phyloP scores from a whole-genome alignment of 495 filamentous ascomycete genomes.

The Aspergillus kassunensis region DNA sequence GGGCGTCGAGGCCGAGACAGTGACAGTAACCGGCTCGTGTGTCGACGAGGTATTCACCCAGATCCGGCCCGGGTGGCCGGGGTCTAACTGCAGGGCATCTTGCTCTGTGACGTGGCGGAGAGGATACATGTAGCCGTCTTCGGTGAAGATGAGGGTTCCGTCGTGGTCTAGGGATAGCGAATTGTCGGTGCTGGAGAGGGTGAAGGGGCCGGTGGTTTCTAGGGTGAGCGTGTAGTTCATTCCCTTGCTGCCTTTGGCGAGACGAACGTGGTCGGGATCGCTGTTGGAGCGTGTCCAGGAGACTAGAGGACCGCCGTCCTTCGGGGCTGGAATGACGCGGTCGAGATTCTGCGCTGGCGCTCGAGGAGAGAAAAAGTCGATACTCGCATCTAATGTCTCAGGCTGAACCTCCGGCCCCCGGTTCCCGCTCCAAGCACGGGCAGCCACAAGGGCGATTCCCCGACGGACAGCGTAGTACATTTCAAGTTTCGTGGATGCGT shows the following conservation, averaged over 20 bases:
- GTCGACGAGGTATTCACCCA: constrained; percentile 32
- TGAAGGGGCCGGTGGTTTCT: constrained; percentile 36
- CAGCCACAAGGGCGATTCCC: constrained; percentile 46
- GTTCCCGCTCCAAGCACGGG: constrained; percentile 42
- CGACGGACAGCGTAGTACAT: constrained; percentile 50
- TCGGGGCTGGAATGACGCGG: constrained; percentile 20
- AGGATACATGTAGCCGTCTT: constrained; percentile 50
- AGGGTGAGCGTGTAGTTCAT: constrained; percentile 48
- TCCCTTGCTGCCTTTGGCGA: constrained; percentile 46
- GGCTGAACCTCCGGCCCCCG: constrained; percentile 31
- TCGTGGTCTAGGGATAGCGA: constrained; percentile 26
- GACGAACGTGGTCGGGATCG: neutral
- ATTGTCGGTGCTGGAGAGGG: constrained; percentile 34
- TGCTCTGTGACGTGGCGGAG: constrained; percentile 36
- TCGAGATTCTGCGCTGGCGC: constrained; percentile 51
- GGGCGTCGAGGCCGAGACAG: neutral
- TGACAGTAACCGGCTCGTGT: constrained; percentile 23
- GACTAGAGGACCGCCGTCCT: neutral
- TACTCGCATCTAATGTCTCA: constrained; percentile 21
- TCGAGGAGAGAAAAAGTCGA: constrained; percentile 32
- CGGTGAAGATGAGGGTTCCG: constrained; percentile 36
- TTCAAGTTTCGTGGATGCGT: constrained; percentile 53
- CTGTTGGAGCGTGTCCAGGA: constrained; percentile 1
- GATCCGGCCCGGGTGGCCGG: constrained; percentile 24
- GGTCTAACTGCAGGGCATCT: constrained; percentile 23